Evolutionary conservation across 345 rosid species (phyloP).

Genomic region (Pistacia atlantica): DNA sequence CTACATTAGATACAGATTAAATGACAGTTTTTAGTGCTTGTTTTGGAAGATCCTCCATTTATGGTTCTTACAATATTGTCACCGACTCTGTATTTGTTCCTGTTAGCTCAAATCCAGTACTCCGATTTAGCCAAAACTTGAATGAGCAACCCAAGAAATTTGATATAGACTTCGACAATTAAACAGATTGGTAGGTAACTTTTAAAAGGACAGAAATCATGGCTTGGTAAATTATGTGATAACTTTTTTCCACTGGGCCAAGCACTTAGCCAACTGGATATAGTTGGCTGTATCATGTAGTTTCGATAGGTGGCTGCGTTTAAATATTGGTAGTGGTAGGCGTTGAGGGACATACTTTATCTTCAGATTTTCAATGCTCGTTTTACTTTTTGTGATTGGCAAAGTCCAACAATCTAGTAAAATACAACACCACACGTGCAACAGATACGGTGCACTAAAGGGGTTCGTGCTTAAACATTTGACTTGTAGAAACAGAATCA

Average conservation of each 20-base stretch:
- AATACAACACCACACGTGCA: conserved; percentile 6
- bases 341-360: background rate
- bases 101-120: too few relatives aligned
- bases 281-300: background rate
- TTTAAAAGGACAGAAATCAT: too few relatives aligned
- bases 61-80: too few relatives aligned
- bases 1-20: too few relatives aligned
- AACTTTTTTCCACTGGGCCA: background rate
- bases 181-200: too few relatives aligned
- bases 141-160: too few relatives aligned
- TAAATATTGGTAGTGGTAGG: background rate
- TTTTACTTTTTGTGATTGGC: background rate
- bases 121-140: too few relatives aligned
- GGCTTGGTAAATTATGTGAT: too few relatives aligned
- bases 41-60: too few relatives aligned
- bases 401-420: background rate
- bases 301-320: background rate
- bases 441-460: background rate
- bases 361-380: conserved; percentile 5
- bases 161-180: too few relatives aligned
- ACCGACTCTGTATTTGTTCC: too few relatives aligned
- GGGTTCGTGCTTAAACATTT: background rate
- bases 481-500: background rate
- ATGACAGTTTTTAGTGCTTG: too few relatives aligned
- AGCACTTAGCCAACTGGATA: background rate